Conservation (phyloP, 202 grass and related monocot genomes). For the Carex arenaria region DNA sequence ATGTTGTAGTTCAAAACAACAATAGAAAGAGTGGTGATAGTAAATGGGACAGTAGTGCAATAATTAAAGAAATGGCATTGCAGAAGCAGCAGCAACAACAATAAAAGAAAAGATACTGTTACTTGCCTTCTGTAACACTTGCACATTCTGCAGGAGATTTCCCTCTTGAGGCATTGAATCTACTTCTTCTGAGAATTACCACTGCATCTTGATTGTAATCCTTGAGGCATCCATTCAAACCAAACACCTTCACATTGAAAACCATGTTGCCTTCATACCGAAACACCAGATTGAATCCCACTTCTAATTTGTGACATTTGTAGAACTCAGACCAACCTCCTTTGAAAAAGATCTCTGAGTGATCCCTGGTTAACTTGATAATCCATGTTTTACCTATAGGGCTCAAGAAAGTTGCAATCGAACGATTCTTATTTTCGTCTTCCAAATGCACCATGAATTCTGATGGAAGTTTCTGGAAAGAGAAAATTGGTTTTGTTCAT, state of each 20-base stretch:
- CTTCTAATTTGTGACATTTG: slow-evolving; percentile 23
- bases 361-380: slow-evolving; percentile 23
- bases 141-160: slow-evolving; percentile 21
- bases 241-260: slow-evolving; percentile 45
- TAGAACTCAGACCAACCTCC: slow-evolving; percentile 38
- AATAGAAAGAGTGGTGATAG: background rate
- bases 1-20: background rate
- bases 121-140: slow-evolving; percentile 15
- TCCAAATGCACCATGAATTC: slow-evolving; percentile 21
- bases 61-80: background rate
- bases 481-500: background rate
- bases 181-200: background rate
- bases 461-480: slow-evolving; percentile 13
- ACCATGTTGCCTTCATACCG: slow-evolving; percentile 35
- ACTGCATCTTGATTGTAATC: background rate
- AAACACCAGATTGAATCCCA: slow-evolving; percentile 32
- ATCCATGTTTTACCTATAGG: slow-evolving; percentile 34
- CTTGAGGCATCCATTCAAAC: slow-evolving; percentile 18
- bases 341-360: slow-evolving; percentile 26
- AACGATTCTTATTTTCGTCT: background rate
- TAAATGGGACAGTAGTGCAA: background rate
- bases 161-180: slow-evolving; percentile 1
- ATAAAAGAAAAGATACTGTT: background rate
- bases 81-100: too few relatives aligned
- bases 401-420: slow-evolving; percentile 25